phyloP scores from a whole-genome alignment of 306 rosid genomes.

The Malus domestica region ASM211411v1 NC_041793.1:21964001-21964500 shows the following conservation, averaged over 20 bases:
- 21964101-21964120: slow-evolving; percentile 47
- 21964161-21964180: slow-evolving; percentile 58
- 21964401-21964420: slow-evolving; percentile 34
- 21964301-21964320: slow-evolving; percentile 90
- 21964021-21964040: slow-evolving; percentile 62
- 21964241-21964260: slow-evolving; percentile 76
- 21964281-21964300: slow-evolving; percentile 92
- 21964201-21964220: slow-evolving; percentile 10
- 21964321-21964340: slow-evolving; percentile 80
- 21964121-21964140: slow-evolving; percentile 86
- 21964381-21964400: slow-evolving; percentile 11
- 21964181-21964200: slow-evolving; percentile 20
- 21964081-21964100: not conserved
- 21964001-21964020: slow-evolving; percentile 80
- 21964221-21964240: slow-evolving; percentile 17
- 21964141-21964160: slow-evolving; percentile 82
- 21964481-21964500: slow-evolving; percentile 71
- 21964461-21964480: slow-evolving; percentile 53
- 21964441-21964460: slow-evolving; percentile 63
- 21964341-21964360: slow-evolving; percentile 8
- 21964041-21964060: slow-evolving; percentile 18
- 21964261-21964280: slow-evolving; percentile 78
- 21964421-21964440: slow-evolving; percentile 90
- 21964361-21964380: slow-evolving; percentile 13
- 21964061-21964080: slow-evolving; percentile 5